Conservation (phyloP, 1,139 yeast species). For the Candida sp. region DNA sequence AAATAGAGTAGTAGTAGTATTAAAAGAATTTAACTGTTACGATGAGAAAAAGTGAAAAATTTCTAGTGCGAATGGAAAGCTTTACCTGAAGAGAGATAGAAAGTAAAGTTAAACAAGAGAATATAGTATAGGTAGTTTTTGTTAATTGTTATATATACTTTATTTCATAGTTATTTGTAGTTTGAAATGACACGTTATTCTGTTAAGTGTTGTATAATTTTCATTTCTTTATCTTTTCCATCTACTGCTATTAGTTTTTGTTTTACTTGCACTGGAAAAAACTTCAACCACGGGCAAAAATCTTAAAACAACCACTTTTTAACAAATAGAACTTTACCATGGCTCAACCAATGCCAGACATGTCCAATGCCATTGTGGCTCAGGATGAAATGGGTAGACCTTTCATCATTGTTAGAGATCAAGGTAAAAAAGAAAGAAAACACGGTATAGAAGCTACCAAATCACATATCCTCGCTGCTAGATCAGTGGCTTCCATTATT, state of each 20-base stretch:
- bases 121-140: too few relatives aligned
- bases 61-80: too few relatives aligned
- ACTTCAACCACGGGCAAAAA: not conserved
- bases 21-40: not conserved
- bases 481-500: constrained; percentile 91
- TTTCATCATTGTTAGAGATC: constrained; percentile 95
- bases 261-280: not conserved
- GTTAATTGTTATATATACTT: too few relatives aligned
- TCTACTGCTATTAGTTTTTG: too few relatives aligned
- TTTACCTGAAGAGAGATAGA: too few relatives aligned
- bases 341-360: constrained; percentile 65
- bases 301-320: not conserved
- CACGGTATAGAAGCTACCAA: constrained; percentile 96
- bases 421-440: constrained; percentile 87
- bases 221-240: too few relatives aligned
- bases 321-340: constrained; percentile 6
- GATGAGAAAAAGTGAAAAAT: not conserved
- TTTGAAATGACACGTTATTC: too few relatives aligned
- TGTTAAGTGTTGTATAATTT: too few relatives aligned
- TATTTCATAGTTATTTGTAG: too few relatives aligned
- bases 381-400: constrained; percentile 99
- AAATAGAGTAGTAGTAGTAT: too few relatives aligned
- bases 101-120: too few relatives aligned
- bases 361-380: constrained; percentile 97
- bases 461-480: constrained; percentile 92